Evolutionary conservation across 345 rosid species (phyloP), one percentile per base, ranked within the genome.

Genomic region (Euphorbia lathyris): DNA sequence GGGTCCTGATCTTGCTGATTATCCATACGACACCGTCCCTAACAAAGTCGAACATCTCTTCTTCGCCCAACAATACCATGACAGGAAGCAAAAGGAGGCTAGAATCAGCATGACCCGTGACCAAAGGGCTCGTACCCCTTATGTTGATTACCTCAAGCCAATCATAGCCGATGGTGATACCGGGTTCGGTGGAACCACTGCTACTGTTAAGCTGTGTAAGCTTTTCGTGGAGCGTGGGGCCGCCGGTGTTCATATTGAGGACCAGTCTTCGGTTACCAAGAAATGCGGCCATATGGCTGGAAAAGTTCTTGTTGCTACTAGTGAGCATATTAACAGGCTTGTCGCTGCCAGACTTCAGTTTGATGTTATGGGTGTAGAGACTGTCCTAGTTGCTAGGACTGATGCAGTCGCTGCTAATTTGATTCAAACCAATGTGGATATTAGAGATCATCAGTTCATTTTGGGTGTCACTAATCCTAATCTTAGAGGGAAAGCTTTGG

Each of bases 231-330:
- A 96, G 83, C 90, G 95, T 11, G 98, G 96, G 0, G 97, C 98
- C 4, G 99, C 96, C 6, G 98, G 96, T 3, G 98, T 96, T 34
- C 98, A 92, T 76, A 83, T 96, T 30, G 98, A 96, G 78, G 99
- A 96, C 66, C 96, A 96, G 82, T 89, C 95, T 4, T 96, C 99
- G 2, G 88, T 90, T 27, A 92, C 98, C 67, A 96, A 96, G 74
- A 90, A 92, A 80, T 92, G 98, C 9, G 97, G 97, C 45, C 98
- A 96, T 79, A 90, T 92, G 98, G 97, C 98, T 4, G 97, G 97
- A 16, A 96, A 92, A 74, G 98, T 96, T 42, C 93, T 96, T 3
- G 99, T 96, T 52, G 91, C 98, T 0, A 83, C 92, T 25, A 90
- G 89, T 48, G 99, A 92, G 68, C 98, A 96, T 72, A 88, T 92